Evolutionary conservation across 2,329 filamentous ascomycete species (phyloP), one percentile per base, ranked within the genome.

Genomic region (Coleophoma cylindrospora): DNA sequence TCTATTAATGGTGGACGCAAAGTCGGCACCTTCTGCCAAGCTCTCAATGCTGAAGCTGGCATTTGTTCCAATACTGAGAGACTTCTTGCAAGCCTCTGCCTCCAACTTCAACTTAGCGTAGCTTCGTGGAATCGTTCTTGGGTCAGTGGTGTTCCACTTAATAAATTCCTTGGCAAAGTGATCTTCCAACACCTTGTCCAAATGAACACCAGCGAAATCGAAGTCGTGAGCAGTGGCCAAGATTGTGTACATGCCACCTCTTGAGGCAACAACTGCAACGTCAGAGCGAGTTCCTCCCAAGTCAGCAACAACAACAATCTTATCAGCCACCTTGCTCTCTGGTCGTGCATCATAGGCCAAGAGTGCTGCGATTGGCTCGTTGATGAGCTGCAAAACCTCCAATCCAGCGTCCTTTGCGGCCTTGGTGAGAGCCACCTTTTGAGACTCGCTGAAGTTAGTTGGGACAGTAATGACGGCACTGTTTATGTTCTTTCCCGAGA

Each of bases 131-230:
- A 94, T 89, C 65, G 85, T 80, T 60, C 91, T 82, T 19, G 94
- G 94, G 70, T 97, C 94, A 51, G 82, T 82, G 34, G 70, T 71
- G 74, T 97, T 83, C 80, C 95, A 96, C 82, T 99, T 97, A 66
- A 94, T 81, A 74, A 99, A 99, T 72, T 99, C 94, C 79, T 99
- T 99, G 61, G 92, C 88, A 62, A 97, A 96, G 77, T 96, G 86
- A 68, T 99, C 92, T 68, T 96, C 88, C 52, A 99, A 79, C 45
- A 92, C 87, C 68, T 94, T 81, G 74, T 99, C 94, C 50, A 99
- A 79, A 58, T 91, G 84, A 34, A 83, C 79, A 64, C 94, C 94
- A 50, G 89, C 85, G 60, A 92, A 88, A 66, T 97, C 91, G 72
- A 95, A 96, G 76, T 99, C 94, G 74, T 97, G 94, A 32, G 87